phyloP scores from a whole-genome alignment of 192 early-diverging fungal species.

The Podila epicladia region DNA sequence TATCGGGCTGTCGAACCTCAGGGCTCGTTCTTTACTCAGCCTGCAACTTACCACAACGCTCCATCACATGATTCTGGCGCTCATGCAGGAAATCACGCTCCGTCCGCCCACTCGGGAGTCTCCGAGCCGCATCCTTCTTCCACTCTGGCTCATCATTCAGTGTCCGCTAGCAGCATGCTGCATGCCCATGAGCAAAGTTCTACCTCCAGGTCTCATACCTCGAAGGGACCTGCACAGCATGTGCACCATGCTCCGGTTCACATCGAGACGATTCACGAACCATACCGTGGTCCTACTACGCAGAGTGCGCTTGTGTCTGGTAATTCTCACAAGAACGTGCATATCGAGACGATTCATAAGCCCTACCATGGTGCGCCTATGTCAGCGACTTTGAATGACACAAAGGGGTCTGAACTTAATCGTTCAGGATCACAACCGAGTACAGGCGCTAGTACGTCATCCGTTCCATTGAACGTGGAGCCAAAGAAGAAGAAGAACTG shows the following conservation, averaged over 20 bases:
- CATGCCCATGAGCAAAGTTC: neutral
- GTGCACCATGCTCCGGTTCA: neutral
- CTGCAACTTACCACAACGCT: neutral
- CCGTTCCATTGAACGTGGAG: too few relatives aligned
- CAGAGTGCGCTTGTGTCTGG: neutral
- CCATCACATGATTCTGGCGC: neutral
- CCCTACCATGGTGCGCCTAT: neutral
- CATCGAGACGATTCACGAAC: conserved; percentile 14
- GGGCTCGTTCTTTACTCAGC: neutral
- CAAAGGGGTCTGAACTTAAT: too few relatives aligned
- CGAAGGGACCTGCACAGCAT: neutral
- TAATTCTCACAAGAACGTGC: neutral
- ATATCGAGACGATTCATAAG: conserved; percentile 2
- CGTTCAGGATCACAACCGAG: neutral
- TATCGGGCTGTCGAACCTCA: neutral
- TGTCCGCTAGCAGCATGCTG: neutral
- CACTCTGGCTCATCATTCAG: neutral
- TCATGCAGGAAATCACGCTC: neutral
- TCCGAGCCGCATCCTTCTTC: neutral
- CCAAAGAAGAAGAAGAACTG: conserved; percentile 2
- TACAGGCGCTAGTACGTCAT: neutral
- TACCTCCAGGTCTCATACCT: neutral
- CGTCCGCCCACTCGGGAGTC: neutral
- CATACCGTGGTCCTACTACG: conserved; percentile 8
- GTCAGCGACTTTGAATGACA: too few relatives aligned